Percentiles rank a stretch among this genome's conserved stretches.
These are phyloP conservation scores for Kodamaea sagamina DNA, from an alignment of 805 yeast species.

Conservation along the genomic window DNA sequence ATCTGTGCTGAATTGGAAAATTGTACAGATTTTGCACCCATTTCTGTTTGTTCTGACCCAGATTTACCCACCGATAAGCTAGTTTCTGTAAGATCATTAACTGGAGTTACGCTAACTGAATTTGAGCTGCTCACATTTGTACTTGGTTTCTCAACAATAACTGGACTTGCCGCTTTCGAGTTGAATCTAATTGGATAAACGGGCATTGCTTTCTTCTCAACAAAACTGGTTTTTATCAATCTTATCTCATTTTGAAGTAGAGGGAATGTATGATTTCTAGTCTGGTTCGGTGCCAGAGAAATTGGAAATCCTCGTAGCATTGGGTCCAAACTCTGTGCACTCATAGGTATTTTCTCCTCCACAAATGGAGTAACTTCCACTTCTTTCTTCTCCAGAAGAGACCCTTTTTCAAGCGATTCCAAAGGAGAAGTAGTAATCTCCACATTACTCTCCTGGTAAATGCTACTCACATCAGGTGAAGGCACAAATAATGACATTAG, in stretches of 20 bases:
- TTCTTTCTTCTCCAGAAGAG: no score
- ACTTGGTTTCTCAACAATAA: no score
- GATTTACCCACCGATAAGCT: no score
- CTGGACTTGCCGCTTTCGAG: no score
- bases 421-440: neutral
- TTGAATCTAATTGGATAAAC: neutral
- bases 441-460: neutral
- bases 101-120: no score
- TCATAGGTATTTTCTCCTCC: neutral
- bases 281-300: neutral
- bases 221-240: neutral
- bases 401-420: no score
- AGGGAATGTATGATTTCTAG: neutral
- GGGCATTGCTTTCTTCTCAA: neutral
- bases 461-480: slow-evolving; percentile 7
- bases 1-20: no score
- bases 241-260: neutral
- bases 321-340: slow-evolving; percentile 4
- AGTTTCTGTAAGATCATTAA: no score
- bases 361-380: neutral
- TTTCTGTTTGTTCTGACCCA: no score
- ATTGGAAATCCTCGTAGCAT: neutral
- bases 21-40: no score
- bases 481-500: slow-evolving; percentile 13
- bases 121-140: no score